phyloP scores from a whole-genome alignment of 345 rosid genomes.

The Linum lewisii region DNA sequence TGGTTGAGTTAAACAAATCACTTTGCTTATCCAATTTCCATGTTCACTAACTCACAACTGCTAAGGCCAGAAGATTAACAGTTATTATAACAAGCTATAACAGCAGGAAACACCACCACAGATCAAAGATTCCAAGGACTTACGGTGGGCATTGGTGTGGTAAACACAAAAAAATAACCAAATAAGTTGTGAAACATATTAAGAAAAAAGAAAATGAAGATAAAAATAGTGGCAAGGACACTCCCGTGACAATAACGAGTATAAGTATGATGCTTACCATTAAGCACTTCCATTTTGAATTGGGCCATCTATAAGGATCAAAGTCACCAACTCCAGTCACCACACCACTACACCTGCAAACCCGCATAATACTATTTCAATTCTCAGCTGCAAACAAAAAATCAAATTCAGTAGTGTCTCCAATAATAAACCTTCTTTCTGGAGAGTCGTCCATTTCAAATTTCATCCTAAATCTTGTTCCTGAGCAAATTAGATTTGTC shows the following conservation, averaged over 20 bases:
- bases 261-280: conserved; percentile 37
- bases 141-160: too few relatives aligned
- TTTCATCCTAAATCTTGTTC: conserved; percentile 77
- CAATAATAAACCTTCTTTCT: conserved; percentile 50
- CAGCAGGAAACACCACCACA: too few relatives aligned
- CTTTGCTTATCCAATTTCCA: too few relatives aligned
- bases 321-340: conserved; percentile 59
- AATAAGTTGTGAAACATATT: too few relatives aligned
- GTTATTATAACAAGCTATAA: too few relatives aligned
- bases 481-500: conserved; percentile 39
- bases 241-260: neutral
- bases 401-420: neutral
- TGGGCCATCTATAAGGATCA: conserved; percentile 82
- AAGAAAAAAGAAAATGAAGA: too few relatives aligned
- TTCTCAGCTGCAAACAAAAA: conserved; percentile 10
- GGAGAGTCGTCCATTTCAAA: conserved; percentile 77
- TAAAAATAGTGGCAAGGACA: neutral
- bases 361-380: neutral
- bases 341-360: conserved; percentile 60
- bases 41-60: too few relatives aligned
- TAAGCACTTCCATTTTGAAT: conserved; percentile 90
- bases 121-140: too few relatives aligned
- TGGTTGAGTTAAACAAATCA: too few relatives aligned
- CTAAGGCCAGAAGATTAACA: too few relatives aligned
- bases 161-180: too few relatives aligned